These are phyloP conservation scores for Phyllostachys edulis DNA, from an alignment of 176 grass and related monocot genomes.

Conservation along the genomic window DNA sequence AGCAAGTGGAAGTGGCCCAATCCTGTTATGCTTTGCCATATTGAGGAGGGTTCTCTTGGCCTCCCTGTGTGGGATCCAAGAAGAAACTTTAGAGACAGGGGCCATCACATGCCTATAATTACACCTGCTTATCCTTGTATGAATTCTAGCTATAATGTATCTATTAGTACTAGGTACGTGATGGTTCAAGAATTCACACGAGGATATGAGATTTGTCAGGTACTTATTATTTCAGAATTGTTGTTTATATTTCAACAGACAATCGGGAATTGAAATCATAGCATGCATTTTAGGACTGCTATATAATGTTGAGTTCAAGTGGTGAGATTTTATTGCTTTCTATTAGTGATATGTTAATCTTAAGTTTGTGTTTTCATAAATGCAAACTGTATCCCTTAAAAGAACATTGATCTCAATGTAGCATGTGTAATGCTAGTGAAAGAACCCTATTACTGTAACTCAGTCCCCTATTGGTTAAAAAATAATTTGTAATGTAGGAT, in stretches of 20 bases:
- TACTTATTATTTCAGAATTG: conserved; percentile 34
- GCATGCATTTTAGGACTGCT: background rate
- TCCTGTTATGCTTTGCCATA: conserved; percentile 93
- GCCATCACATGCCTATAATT: conserved; percentile 95
- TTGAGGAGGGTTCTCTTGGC: conserved; percentile 72
- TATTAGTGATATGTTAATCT: background rate
- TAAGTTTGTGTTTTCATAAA: background rate
- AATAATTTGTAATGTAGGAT: background rate
- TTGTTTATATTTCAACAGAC: conserved; percentile 16
- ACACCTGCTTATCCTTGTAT: conserved; percentile 95
- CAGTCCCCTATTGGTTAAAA: background rate
- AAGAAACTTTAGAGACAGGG: conserved; percentile 81
- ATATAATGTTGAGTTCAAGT: background rate
- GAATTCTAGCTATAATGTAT: conserved; percentile 97
- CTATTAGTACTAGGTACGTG: conserved; percentile 67
- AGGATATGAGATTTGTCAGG: conserved; percentile 74
- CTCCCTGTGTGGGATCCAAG: conserved; percentile 92
- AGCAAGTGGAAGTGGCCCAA: conserved; percentile 95
- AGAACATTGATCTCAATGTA: background rate
- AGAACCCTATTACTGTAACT: background rate
- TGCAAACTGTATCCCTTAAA: background rate
- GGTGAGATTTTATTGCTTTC: conserved; percentile 3
- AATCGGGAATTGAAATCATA: background rate
- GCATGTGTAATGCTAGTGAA: background rate
- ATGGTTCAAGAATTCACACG: conserved; percentile 87